Base-by-base conservation (phyloP, 257 asterid genomes). In the Scutellaria galericulata region DNA sequence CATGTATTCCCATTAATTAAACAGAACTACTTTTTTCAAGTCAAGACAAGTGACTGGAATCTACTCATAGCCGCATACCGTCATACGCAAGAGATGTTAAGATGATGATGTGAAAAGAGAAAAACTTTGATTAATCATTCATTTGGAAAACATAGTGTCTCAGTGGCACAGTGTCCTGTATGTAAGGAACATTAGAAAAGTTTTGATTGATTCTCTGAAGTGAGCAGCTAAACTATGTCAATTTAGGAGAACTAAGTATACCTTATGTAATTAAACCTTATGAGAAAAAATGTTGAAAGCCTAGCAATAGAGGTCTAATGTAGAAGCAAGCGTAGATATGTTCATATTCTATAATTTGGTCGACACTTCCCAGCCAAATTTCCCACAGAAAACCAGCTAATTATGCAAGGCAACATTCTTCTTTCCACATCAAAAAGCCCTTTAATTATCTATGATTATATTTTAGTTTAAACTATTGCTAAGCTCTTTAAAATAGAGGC, bases 161-260 rank as follows among this genome's bases (percentile, higher is more conserved):
- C 3, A 73, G 47, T 59, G 64, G 51, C 48, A 74, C 15, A 44
- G 42, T 14, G 48, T 15, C 20, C 35, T 18, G 41, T 41, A 39
- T 20, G 56, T 51, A 40, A 64, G 27, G 14, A 62, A 31, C 58
- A 31, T 6, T 18, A 13, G 2, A 31, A 27, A 7, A 7, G 12
- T 47, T 12, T 4, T 12, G 3, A 44, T 61, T 53, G 24, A 13
- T 7, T 22, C 9, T 13, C 50, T 7, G 24, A 64, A 45, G 15
- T 37, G 57, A 54, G 47, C 63, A 22, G 40, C 57, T 35, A 13
- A 6, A 54, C 20, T 18, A 14, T 15, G 9, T 59, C 35, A 46
- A 18, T 44, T 39, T 3, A 13, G 15, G 22, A 46, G 63, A 45
- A 54, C 67, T 15, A 70, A 62, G 18, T 12, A 45, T 10, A 31